These are phyloP conservation scores for Pythium volutum DNA, from an alignment of 352 stramenopile species.

Conservation along the genomic window DNA sequence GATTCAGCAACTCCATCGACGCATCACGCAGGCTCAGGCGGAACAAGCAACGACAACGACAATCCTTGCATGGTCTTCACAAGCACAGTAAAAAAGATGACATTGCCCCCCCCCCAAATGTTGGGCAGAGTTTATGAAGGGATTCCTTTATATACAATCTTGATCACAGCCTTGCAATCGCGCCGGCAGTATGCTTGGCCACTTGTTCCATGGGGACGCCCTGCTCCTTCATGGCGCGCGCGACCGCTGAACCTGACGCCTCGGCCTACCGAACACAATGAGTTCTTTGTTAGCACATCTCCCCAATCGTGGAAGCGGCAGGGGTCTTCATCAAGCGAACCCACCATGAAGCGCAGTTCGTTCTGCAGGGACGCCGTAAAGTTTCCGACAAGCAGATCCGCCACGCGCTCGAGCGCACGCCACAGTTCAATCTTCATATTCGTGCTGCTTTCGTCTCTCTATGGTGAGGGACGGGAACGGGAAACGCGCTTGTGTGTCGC, in stretches of 20 bases:
- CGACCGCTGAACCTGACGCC: constrained; percentile 54
- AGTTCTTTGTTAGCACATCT: neutral
- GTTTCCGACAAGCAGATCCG: constrained; percentile 75
- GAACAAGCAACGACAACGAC: constrained; percentile 34
- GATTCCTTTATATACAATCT: neutral
- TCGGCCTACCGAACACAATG: constrained; percentile 41
- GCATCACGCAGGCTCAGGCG: constrained; percentile 42
- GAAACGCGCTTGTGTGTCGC: neutral
- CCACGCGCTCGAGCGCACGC: constrained; percentile 56
- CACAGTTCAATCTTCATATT: constrained; percentile 66
- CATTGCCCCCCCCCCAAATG: neutral
- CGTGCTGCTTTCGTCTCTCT: neutral
- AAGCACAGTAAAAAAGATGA: neutral
- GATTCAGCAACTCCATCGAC: constrained; percentile 39
- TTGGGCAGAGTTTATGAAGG: neutral
- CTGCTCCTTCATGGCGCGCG: constrained; percentile 59
- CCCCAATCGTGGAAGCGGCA: neutral
- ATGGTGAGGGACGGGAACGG: neutral
- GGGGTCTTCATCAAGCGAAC: neutral
- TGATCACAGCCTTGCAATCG: constrained; percentile 55
- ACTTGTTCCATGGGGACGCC: constrained; percentile 72
- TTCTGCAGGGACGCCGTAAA: constrained; percentile 85
- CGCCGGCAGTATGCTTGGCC: constrained; percentile 64
- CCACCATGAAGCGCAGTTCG: constrained; percentile 84
- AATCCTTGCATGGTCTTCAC: constrained; percentile 51